Conservation (phyloP, 257 asterid genomes). For the Nicotiana tomentosiformis region DNA sequence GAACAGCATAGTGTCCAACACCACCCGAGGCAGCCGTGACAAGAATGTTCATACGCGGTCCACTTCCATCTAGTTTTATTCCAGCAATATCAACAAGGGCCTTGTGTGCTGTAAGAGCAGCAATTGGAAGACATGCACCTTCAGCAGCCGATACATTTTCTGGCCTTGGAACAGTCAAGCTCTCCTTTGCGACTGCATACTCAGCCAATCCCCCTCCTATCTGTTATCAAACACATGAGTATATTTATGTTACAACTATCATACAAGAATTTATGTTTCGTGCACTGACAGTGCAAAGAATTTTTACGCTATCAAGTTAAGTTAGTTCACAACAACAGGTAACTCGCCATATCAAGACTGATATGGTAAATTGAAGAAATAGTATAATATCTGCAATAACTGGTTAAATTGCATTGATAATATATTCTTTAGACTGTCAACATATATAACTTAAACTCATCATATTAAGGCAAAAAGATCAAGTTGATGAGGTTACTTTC, state of each 20-base stretch:
- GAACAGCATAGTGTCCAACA: slow-evolving; percentile 64
- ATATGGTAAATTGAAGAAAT: neutral
- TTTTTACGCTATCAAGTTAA: neutral
- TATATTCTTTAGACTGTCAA: neutral
- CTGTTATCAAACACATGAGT: slow-evolving; percentile 5
- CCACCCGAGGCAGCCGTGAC: slow-evolving; percentile 69
- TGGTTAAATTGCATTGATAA: neutral
- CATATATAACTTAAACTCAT: neutral
- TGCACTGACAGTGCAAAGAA: neutral
- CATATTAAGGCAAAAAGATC: neutral
- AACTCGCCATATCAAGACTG: neutral
- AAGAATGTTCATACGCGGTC: slow-evolving; percentile 51
- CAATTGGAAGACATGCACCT: slow-evolving; percentile 51
- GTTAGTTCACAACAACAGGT: neutral
- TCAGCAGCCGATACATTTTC: slow-evolving; percentile 59
- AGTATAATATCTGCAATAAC: neutral
- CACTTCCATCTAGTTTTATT: slow-evolving; percentile 42
- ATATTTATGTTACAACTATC: no score
- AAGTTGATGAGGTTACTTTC: neutral
- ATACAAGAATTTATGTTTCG: neutral
- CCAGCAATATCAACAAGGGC: slow-evolving; percentile 51
- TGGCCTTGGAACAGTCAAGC: slow-evolving; percentile 39
- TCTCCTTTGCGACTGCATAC: slow-evolving; percentile 45
- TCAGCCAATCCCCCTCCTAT: slow-evolving; percentile 52
- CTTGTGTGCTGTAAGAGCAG: slow-evolving; percentile 52